Base-by-base conservation (phyloP, 148 eudicot genomes). In the Polygonum aviculare region DNA sequence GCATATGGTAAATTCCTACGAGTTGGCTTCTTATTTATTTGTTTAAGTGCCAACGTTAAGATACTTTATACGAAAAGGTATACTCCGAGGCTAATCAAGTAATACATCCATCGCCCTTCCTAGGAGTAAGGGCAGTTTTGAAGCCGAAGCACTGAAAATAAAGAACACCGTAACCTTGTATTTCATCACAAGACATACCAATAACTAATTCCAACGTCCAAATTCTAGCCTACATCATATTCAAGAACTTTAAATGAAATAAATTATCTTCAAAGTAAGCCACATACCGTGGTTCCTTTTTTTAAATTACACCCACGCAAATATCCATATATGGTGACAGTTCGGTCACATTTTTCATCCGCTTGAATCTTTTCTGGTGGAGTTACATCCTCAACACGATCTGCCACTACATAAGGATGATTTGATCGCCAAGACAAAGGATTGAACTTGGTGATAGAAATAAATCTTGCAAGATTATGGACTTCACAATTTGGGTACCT, bases 331-430 rank as follows among this genome's bases (percentile, higher is more conserved):
- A 95, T 80, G 10, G 87, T 90, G 59, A 92, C 88, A 85, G 87
- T 92, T 81, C 98, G 86, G 76, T 95, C 94, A 82, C 98, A 92
- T 82, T 95, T 95, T 44, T 77, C 83, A 69, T 95, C 73, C 75
- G 45, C 73, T 67, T 86, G 85, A 57, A 90, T 86, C 78, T 83
- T 87, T 75, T 95, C 94, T 12, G 94, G 97, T 18, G 94, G 91
- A 69, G 98, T 92, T 55, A 92, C 83, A 86, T 95, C 98, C 87
- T 95, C 98, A 86, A 95, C 89, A 36, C 98, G 96, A 83, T 95
- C 98, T 35, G 87, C 98, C 74, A 95, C 78, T 73, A 92, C 79
- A 75, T 90, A 92, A 75, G 98, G 98, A 86, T 95, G 98, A 80
- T 82, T 78, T 57, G 81, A 75, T 76, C 94, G 85, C 97, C 97